These are phyloP conservation scores for Lichtheimia corymbifera DNA, from an alignment of 371 early-diverging fungal species.

Conservation along the genomic window DNA sequence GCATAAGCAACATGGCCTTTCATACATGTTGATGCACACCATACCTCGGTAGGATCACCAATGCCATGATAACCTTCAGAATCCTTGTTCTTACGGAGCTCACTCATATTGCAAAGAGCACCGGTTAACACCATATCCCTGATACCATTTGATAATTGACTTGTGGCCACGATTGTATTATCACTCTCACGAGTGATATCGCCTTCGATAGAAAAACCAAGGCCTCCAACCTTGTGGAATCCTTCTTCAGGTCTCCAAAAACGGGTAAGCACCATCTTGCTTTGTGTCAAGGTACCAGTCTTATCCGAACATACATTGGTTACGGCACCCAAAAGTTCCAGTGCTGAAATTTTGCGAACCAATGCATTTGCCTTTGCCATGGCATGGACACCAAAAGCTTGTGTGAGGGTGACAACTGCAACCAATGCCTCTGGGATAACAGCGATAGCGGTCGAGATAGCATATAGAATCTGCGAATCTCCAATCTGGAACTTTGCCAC, in stretches of 20 bases:
- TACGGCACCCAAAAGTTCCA: constrained; percentile 91
- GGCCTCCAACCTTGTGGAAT: constrained; percentile 61
- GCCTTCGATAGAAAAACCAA: constrained; percentile 55
- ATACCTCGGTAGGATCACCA: constrained; percentile 85
- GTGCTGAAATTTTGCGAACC: constrained; percentile 84
- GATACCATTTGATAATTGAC: constrained; percentile 40
- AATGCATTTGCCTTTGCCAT: constrained; percentile 87
- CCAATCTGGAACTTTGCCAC: constrained; percentile 56
- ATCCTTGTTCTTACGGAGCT: constrained; percentile 60
- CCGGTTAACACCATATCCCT: constrained; percentile 50
- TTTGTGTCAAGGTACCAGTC: constrained; percentile 94
- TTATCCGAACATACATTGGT: constrained; percentile 95
- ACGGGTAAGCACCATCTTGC: constrained; percentile 84
- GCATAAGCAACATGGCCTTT: neutral
- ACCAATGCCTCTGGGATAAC: constrained; percentile 96
- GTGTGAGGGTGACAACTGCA: constrained; percentile 88
- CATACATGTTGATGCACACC: constrained; percentile 5
- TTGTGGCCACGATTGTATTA: constrained; percentile 18
- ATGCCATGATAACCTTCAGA: constrained; percentile 68
- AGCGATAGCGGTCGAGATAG: constrained; percentile 87
- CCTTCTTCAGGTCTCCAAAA: constrained; percentile 74
- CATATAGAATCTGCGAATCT: constrained; percentile 69
- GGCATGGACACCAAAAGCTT: constrained; percentile 87
- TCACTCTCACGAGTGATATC: constrained; percentile 34
- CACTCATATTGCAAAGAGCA: constrained; percentile 78